Base-by-base conservation (phyloP, 2,329 filamentous ascomycete species). In the Scytalidium lignicola region DNA sequence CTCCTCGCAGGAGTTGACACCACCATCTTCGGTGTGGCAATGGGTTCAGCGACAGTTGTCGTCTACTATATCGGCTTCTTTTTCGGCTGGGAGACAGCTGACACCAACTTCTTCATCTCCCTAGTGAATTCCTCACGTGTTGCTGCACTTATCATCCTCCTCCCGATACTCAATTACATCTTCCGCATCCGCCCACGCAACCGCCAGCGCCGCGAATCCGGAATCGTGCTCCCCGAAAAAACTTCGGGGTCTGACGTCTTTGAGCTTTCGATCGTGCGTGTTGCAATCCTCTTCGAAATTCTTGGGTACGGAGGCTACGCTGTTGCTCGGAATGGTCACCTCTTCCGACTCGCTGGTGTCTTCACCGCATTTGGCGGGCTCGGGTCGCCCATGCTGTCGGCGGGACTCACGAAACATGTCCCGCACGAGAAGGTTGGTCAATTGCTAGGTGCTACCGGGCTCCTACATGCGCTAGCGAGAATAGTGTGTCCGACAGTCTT, bases 341-440 rank as follows among this genome's bases (percentile, higher is more conserved):
- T 88, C 1, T 93, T 96, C 66, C 77, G 88, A 3, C 54, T 82
- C 0, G 86, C 83, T 17, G 92, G 89, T 43, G 73, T 88, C 41
- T 59, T 91, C 17, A 85, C 89, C 1, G 78, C 89, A 0, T 70
- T 95, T 37, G 92, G 92, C 20, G 91, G 91, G 1, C 83, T 97
- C 42, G 91, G 86, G 0, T 86, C 85, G 29, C 91, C 93, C 1
- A 93, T 88, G 0, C 75, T 95, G 44, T 90, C 95, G 62, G 85
- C 88, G 1, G 80, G 86, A 1, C 72, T 96, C 45, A 96, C 90
- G 18, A 97, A 96, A 65, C 93, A 97, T 65, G 85, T 97, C 0
- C 89, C 91, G 0, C 75, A 83, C 0, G 87, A 93, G 55, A 80
- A 80, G 43, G 85, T 93, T 0, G 93, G 93, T 0, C 84, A 93